These are phyloP conservation scores for Pelomyxa schiedti DNA, from an alignment of 78 protist genomes.

Conservation along the genomic window DNA sequence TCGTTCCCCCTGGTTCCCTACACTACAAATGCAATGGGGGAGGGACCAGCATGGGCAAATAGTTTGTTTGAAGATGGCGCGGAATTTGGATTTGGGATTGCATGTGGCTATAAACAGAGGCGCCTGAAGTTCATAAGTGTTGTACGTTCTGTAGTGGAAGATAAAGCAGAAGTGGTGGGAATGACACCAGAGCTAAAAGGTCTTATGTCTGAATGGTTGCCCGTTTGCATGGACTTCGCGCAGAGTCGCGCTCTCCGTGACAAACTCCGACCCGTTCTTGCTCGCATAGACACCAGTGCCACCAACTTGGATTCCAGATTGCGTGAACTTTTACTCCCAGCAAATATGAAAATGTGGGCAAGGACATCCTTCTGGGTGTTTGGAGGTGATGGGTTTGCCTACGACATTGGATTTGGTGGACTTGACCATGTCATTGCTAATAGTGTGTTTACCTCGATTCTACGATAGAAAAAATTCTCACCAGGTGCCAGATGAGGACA, in stretches of 20 bases:
- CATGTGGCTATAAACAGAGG: not conserved
- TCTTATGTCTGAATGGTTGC: not conserved
- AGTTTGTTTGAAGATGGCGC: constrained; percentile 75
- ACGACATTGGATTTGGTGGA: constrained; percentile 69
- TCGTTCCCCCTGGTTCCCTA: constrained; percentile 38
- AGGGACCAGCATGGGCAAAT: constrained; percentile 75
- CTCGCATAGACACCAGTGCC: not conserved
- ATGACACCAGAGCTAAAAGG: not conserved
- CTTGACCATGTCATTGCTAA: constrained; percentile 61
- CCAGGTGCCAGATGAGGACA: too few species aligned
- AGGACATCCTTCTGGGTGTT: constrained; percentile 24
- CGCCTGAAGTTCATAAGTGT: not conserved
- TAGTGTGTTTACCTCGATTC: too few species aligned
- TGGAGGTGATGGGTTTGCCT: constrained; percentile 78
- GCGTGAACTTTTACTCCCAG: not conserved
- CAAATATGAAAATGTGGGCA: constrained; percentile 7
- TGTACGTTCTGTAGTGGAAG: not conserved
- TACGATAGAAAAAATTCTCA: too few species aligned
- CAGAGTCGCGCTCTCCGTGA: not conserved
- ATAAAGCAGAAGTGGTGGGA: not conserved
- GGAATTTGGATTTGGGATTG: constrained; percentile 10
- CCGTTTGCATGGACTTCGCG: not conserved
- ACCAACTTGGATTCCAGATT: too few species aligned
- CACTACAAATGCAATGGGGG: constrained; percentile 40
- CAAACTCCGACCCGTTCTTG: not conserved